Base-by-base conservation (phyloP, 78 protist species). In the Fonticula alba region DNA sequence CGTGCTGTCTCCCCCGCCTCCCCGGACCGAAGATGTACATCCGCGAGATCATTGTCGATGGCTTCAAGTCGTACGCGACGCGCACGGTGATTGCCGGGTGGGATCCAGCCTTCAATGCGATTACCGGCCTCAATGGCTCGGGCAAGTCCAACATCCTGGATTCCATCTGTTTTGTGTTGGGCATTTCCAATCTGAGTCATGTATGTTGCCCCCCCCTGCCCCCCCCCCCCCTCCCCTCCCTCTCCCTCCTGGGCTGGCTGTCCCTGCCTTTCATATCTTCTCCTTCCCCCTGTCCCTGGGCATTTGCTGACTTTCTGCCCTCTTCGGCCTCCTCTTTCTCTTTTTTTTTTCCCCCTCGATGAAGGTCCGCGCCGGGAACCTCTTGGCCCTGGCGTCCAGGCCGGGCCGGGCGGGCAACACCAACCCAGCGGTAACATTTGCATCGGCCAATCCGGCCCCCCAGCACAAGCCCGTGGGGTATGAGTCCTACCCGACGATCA, bases 121-220 rank as follows among this genome's bases (percentile, higher is more conserved):
- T 96, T 43, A 95, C 99, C 0, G 98, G 98, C 9, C 56, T 84
- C 22, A 93, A 93, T 69, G 98, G 98, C 46, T 47, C 78, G 38
- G 99, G 99, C 10, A 97, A 97, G 77, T 82, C 93, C 38, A 97
- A 97, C 73, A 78, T 94, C 43, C 82, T 97, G 37, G 99, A 97
- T 69, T 46, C 95, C 24, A 94, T 97, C 9, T 95, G 99, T 75
- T 97, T 97, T 57, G 98, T 94, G 27, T 65, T 97, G 9, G 99
- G 99, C 70, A 91, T 97, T 36, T 61, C 95, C 14, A 81, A 91
- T 62, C 68, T 91, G 41, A 41, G 40, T 15, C 96, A 93, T 74
- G 82, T 64, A 20, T 5, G 64, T 10, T n/a, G n/a, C n/a, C 17
- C 51, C 17, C 17, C 27, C 51, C 27, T 15, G 14, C 17, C 51